Percentiles rank a stretch among this genome's conserved stretches.
phyloP scores from a whole-genome alignment of 148 eudicot genomes.

The Dysphania ambrosioides region DNA sequence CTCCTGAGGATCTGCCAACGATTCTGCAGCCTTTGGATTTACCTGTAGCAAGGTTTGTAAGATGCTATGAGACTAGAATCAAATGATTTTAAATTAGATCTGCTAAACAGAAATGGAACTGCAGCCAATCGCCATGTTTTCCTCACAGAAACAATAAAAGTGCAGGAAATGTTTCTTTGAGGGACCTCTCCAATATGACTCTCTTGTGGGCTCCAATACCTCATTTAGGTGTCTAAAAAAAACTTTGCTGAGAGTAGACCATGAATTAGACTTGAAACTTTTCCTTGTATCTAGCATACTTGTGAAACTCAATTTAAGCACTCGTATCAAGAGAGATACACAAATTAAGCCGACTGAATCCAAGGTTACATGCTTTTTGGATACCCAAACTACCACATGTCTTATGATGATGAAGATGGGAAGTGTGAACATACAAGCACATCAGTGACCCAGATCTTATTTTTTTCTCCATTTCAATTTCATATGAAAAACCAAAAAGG shows the following conservation, averaged over 20 bases:
- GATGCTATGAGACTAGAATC: conserved; percentile 9
- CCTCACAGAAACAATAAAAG: not conserved
- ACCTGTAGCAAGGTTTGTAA: conserved; percentile 39
- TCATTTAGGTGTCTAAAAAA: not conserved
- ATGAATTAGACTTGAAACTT: not conserved
- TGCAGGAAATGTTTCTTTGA: too few species aligned
- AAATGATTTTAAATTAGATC: not conserved
- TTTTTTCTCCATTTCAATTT: not conserved
- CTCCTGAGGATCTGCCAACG: conserved; percentile 93
- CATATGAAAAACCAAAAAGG: not conserved
- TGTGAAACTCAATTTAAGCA: not conserved
- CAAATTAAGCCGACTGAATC: not conserved
- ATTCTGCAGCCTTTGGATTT: conserved; percentile 92
- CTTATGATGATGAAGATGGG: not conserved
- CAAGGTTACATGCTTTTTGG: not conserved
- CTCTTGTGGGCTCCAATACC: not conserved
- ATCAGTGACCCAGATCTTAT: not conserved
- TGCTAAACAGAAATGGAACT: not conserved
- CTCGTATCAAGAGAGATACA: not conserved
- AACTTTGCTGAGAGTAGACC: not conserved
- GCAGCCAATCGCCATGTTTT: not conserved
- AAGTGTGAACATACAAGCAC: not conserved
- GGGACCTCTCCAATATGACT: not conserved
- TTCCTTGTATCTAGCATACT: not conserved
- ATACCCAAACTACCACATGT: not conserved